Percentiles rank a stretch among this genome's conserved stretches.
These are phyloP conservation scores for Penicillium glabrum DNA, from an alignment of 2,329 filamentous ascomycete species.

Conservation along the genomic window DNA sequence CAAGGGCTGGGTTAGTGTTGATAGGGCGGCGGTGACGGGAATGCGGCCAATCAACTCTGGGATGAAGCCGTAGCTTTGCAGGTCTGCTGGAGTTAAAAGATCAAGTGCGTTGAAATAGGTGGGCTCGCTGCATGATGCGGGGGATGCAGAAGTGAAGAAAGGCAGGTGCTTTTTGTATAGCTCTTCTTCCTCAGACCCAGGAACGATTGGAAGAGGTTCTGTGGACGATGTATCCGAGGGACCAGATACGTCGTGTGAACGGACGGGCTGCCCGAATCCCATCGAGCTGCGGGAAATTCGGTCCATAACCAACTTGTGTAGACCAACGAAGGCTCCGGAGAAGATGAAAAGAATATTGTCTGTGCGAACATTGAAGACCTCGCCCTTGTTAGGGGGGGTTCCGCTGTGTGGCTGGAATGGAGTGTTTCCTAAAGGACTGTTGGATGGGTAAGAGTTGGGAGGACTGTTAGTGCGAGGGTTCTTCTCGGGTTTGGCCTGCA, in stretches of 20 bases:
- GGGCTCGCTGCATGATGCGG: conserved; percentile 42
- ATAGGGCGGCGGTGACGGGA: conserved; percentile 83
- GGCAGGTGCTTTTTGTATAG: conserved; percentile 60
- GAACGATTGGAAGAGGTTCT: conserved; percentile 52
- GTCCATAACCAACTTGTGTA: conserved; percentile 83
- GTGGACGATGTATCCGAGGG: conserved; percentile 20
- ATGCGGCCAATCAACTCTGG: conserved; percentile 95
- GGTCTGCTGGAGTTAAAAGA: conserved; percentile 70
- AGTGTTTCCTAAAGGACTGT: conserved; percentile 35
- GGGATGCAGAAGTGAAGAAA: conserved; percentile 59
- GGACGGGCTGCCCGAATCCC: conserved; percentile 84
- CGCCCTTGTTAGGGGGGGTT: conserved; percentile 50
- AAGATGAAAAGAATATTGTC: conserved; percentile 98
- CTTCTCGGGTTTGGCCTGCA: conserved; percentile 72
- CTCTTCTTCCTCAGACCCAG: conserved; percentile 65
- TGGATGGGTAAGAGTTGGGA: conserved; percentile 40
- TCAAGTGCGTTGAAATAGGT: conserved; percentile 62
- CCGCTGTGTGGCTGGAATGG: conserved; percentile 30
- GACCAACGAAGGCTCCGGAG: conserved; percentile 88
- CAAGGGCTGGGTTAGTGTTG: conserved; percentile 66
- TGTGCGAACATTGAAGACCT: conserved; percentile 75
- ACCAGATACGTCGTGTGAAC: conserved; percentile 41
- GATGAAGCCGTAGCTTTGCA: conserved; percentile 87
- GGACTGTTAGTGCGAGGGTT: conserved; percentile 41
- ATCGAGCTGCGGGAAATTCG: conserved; percentile 85